Evolutionary conservation across 2,329 filamentous ascomycete genomes (phyloP).

Genomic region (Xylaria sp.): DNA sequence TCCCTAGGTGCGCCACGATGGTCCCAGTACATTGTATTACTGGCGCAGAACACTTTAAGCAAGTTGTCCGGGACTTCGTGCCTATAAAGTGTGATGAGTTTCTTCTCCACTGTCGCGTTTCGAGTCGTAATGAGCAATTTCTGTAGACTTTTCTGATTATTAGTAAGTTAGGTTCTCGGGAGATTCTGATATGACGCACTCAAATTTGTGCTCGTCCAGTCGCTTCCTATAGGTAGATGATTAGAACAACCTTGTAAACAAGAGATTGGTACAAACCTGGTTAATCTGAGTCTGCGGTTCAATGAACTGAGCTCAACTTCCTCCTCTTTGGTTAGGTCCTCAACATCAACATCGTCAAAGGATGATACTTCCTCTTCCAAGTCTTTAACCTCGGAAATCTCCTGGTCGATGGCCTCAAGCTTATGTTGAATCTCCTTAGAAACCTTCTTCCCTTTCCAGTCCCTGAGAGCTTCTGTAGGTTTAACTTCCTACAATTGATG

Average conservation of each 20-base stretch:
- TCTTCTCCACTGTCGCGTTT: constrained; percentile 49
- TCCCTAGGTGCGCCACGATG: constrained; percentile 45
- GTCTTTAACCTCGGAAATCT: neutral
- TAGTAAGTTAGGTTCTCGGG: neutral
- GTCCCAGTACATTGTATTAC: constrained; percentile 56
- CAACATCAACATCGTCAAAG: neutral
- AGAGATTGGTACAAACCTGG: constrained; percentile 11
- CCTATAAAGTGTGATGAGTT: constrained; percentile 48
- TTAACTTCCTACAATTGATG: constrained; percentile 45
- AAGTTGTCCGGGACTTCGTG: constrained; percentile 37
- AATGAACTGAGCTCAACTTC: neutral
- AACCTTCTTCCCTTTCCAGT: constrained; percentile 3
- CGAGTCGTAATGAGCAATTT: constrained; percentile 52
- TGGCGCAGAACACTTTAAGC: constrained; percentile 56
- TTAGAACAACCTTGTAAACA: neutral
- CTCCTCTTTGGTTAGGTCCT: constrained; percentile 11
- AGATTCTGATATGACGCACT: constrained; percentile 17
- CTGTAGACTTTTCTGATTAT: constrained; percentile 16
- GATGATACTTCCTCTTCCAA: constrained; percentile 7
- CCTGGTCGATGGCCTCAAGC: neutral
- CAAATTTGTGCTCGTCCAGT: constrained; percentile 11
- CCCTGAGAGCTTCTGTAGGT: constrained; percentile 27
- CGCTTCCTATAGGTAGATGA: neutral
- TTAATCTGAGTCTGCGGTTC: neutral
- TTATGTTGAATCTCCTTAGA: constrained; percentile 17